Evolutionary conservation across 306 rosid species (phyloP), one percentile per base, ranked within the genome.

Genomic region (Quercus suber): DNA sequence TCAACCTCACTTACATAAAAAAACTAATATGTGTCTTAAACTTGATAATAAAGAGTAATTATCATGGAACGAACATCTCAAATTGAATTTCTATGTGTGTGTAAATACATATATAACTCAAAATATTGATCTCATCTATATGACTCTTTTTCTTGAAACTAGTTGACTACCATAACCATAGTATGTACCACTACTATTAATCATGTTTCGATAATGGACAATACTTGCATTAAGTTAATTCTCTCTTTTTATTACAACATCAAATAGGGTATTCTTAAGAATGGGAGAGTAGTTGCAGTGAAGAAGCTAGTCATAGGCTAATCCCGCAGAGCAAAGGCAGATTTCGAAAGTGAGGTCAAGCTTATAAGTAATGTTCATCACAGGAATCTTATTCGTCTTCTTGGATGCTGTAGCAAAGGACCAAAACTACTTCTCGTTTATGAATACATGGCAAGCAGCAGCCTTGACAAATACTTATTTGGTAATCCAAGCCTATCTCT

Each of bases 301-400:
- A 91, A 91, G 85, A 91, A 81, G 79, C 77, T 91, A 55, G n/a
- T 77, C 7, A 74, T 89, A 67, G 87, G 84, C 64, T 83, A 75
- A 55, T 81, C 89, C 4, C 55, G 71, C 3, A 85, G 82, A 78
- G 80, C 88, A 76, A 88, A 86, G 78, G 84, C 82, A 8, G 77
- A 79, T 49, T 91, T 91, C 65, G 85, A 83, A 78, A 86, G 88
- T 77, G 97, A 91, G 74, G 92, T 89, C 7, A 89, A 75, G 85
- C 89, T 89, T 17, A 89, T 91, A 74, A 86, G 93, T 7, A 89
- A 91, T 53, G 93, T 88, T 67, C 93, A 89, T 80, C 97, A 91
- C 45, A 75, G 90, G 30, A 91, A 91, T 82, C 88, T 91, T 0
- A 83, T 88, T 60, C 81, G 92, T n/a, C 93, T 91, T 71, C 89